Conservation (phyloP, 495 filamentous ascomycete species). For the Durotheca rogersii region DNA sequence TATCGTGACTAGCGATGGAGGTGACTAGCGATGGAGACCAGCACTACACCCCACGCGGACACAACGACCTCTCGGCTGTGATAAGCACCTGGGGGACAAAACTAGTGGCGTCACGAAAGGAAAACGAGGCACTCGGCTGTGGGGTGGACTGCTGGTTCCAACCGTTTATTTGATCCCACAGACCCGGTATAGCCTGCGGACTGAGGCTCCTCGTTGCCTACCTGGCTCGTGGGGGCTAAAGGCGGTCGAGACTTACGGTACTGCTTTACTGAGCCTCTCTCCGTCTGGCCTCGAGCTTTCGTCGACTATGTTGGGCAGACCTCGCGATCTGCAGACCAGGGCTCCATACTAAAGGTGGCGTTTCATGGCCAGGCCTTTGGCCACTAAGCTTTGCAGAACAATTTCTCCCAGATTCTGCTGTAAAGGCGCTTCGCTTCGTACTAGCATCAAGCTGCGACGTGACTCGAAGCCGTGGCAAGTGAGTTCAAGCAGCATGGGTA, state of each 20-base stretch:
- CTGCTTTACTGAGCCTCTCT: not conserved
- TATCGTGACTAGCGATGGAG: constrained; percentile 6
- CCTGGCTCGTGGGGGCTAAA: constrained; percentile 12
- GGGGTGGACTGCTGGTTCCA: not conserved
- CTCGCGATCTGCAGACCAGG: constrained; percentile 19
- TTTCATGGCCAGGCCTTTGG: constrained; percentile 4
- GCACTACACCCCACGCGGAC: too few relatives aligned
- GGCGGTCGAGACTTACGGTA: constrained; percentile 5
- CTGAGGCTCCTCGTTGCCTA: constrained; percentile 2
- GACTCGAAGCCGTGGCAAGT: not conserved
- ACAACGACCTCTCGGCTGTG: not conserved
- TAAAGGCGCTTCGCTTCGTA: too few relatives aligned
- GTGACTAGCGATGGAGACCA: too few relatives aligned
- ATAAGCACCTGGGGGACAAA: not conserved
- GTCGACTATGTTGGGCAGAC: constrained; percentile 15
- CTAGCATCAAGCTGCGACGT: constrained; percentile 5
- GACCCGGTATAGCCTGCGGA: constrained; percentile 2
- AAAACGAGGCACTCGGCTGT: not conserved
- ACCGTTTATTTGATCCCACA: constrained; percentile 3
- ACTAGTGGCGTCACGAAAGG: not conserved
- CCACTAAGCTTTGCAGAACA: constrained; percentile 3
- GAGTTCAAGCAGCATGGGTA: not conserved
- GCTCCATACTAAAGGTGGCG: constrained; percentile 13
- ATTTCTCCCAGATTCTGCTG: not conserved
- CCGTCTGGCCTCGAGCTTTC: not conserved